A percentile compares a stretch with the other conserved stretches of the same genome.
These are phyloP conservation scores for Penicillium macrosclerotiorum DNA, from an alignment of 495 filamentous ascomycete genomes.

Conservation along the genomic window DNA sequence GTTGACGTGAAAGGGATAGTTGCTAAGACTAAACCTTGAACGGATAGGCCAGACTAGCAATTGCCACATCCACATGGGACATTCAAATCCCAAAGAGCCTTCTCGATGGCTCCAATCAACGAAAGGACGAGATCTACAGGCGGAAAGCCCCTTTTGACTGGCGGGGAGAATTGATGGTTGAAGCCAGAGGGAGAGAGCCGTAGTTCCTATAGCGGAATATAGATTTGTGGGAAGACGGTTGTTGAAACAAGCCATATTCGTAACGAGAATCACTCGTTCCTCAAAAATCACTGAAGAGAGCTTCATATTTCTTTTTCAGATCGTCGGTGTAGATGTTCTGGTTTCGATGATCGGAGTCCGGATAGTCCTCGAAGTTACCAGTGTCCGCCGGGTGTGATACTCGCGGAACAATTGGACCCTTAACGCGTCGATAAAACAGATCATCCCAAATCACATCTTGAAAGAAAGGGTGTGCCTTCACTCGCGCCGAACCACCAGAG, in stretches of 20 bases:
- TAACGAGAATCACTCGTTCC: neutral
- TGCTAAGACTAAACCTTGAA: no score
- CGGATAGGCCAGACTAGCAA: neutral
- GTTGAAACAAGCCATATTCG: slow-evolving; percentile 13
- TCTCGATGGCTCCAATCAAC: neutral
- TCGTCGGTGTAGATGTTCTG: slow-evolving; percentile 66
- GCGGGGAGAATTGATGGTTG: neutral
- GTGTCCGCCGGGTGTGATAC: slow-evolving; percentile 79
- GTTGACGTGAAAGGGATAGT: no score
- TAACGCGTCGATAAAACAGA: slow-evolving; percentile 63
- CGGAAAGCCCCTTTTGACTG: neutral
- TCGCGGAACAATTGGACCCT: slow-evolving; percentile 84
- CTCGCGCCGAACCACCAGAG: slow-evolving; percentile 72
- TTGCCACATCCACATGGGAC: neutral
- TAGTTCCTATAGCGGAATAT: neutral
- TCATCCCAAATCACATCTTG: slow-evolving; percentile 80
- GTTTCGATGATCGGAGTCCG: slow-evolving; percentile 54
- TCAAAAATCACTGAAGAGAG: slow-evolving; percentile 77
- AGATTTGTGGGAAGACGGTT: slow-evolving; percentile 1
- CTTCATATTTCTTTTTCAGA: slow-evolving; percentile 70
- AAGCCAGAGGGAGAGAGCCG: neutral
- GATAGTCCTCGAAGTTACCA: slow-evolving; percentile 89
- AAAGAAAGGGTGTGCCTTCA: slow-evolving; percentile 91
- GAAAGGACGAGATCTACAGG: neutral
- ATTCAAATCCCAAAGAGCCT: neutral